Evolutionary conservation across 2,329 filamentous ascomycete species (phyloP), one percentile per base, ranked within the genome.

Genomic region (Aureobasidium sp.): DNA sequence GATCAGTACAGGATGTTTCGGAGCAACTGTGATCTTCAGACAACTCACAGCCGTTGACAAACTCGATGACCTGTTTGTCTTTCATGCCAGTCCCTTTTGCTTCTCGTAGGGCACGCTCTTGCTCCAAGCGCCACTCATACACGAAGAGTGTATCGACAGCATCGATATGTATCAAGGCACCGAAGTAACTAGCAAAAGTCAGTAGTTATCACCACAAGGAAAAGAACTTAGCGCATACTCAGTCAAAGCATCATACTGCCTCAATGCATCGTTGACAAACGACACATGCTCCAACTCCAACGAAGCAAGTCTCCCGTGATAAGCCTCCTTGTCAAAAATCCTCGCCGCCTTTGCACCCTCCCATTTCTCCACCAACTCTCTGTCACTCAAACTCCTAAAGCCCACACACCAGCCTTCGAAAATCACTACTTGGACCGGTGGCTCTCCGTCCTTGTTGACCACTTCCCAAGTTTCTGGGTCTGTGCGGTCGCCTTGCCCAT

Each of bases 401-500:
- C 91, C 92, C 14, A 96, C 85, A 73, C 88, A 94, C 92, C 91
- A 96, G 20, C 92, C 91, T 74, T 97, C 91, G 65, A 96, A 86
- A 57, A 96, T 84, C 25, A 96, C 81, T 7, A 93, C 84, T 57
- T 82, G 79, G 1, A 84, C 75, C 22, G 64, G 60, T 60, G 59
- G 52, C 63, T 25, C 73, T 27, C 83, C 75, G n/a, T 74, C 77
- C 2, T 72, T 75, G 66, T 85, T 84, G 63, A 87, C 80, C 15
- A 70, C 70, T 29, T 80, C 76, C 89, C 91, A 95, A 51, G 80
- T 70, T 12, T 75, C 76, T 62, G 82, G 75, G 0, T 87, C 83
- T 0, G 83, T 78, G 55, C 91, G 86, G 75, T 96, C 91, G 25
- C 91, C 91, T 64, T 87, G 82, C 12, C 91, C 91, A 25, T 78